Evolutionary conservation across 75 land plant species (phyloP).

Genomic region (Pseudotsuga menziesii): DNA sequence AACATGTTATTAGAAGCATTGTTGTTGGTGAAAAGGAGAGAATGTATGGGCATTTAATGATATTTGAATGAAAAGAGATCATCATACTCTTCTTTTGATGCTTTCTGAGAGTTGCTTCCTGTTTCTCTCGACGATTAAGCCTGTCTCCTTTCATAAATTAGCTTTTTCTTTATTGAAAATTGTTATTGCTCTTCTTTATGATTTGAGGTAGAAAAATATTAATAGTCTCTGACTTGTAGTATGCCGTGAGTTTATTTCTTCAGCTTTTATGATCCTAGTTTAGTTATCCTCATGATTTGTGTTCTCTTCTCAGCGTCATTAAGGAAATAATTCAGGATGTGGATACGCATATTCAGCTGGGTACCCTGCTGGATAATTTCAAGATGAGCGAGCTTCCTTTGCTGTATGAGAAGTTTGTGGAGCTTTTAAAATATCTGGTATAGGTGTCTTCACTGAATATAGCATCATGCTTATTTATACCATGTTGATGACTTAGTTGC

Average conservation of each 20-base stretch:
- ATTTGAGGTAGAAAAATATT: not conserved
- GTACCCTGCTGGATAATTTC: conserved; percentile 42
- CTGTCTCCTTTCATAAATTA: not conserved
- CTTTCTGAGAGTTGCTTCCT: not conserved
- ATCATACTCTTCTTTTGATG: not conserved
- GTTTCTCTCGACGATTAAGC: conserved; percentile 1
- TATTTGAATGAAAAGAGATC: not conserved
- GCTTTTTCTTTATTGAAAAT: not conserved
- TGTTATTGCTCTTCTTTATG: not conserved
- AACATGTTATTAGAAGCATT: conserved; percentile 16
- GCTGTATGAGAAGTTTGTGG: conserved; percentile 66
- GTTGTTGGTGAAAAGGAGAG: conserved; percentile 31
- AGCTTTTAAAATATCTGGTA: conserved; percentile 68
- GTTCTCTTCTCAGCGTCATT: conserved; percentile 21
- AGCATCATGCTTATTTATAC: not conserved
- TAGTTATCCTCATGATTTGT: not conserved
- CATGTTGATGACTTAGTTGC: not conserved
- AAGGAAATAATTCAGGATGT: conserved; percentile 39
- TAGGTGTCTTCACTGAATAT: not conserved
- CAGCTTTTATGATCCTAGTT: not conserved
- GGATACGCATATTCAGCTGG: conserved; percentile 35
- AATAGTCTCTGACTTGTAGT: not conserved
- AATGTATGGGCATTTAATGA: not conserved
- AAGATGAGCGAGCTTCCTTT: conserved; percentile 68
- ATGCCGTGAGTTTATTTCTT: not conserved